These are phyloP conservation scores for Starmerella lactis-condensi DNA, from an alignment of 805 yeast species.

Conservation along the genomic window DNA sequence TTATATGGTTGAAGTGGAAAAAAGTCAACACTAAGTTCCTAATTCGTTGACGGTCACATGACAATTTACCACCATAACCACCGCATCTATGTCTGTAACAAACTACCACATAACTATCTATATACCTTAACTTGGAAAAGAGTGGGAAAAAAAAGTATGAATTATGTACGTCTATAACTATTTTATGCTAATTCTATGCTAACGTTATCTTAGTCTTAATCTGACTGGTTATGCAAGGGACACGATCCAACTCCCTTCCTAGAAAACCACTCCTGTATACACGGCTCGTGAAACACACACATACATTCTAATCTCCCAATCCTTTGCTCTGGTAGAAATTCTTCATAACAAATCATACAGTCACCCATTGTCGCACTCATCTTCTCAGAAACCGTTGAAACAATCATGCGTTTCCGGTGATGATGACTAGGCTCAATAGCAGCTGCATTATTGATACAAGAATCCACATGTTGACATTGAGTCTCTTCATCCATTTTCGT, in stretches of 20 bases:
- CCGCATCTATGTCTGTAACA: too few species aligned
- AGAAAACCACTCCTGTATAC: constrained; percentile 82
- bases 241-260: constrained; percentile 72
- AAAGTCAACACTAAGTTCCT: too few species aligned
- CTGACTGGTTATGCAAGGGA: constrained; percentile 45
- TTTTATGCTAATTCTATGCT: too few species aligned
- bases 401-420: constrained; percentile 66
- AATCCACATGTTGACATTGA: constrained; percentile 49
- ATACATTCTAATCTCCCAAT: constrained; percentile 86
- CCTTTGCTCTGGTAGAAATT: constrained; percentile 63
- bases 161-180: too few species aligned
- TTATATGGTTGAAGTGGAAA: too few species aligned
- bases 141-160: too few species aligned
- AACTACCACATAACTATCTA: too few species aligned
- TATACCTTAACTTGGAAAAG: too few species aligned
- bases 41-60: too few species aligned
- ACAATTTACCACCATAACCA: too few species aligned
- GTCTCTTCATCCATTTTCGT: constrained; percentile 19
- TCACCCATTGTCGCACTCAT: constrained; percentile 33
- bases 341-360: constrained; percentile 89
- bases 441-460: constrained; percentile 34
- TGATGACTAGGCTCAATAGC: not conserved
- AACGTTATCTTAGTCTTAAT: not conserved
- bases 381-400: constrained; percentile 27
- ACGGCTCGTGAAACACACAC: constrained; percentile 80